A percentile compares a stretch with the other conserved stretches of the same genome.
phyloP scores from a whole-genome alignment of 441 rosid genomes.

The Bocquillonia castaneifolia region DNA sequence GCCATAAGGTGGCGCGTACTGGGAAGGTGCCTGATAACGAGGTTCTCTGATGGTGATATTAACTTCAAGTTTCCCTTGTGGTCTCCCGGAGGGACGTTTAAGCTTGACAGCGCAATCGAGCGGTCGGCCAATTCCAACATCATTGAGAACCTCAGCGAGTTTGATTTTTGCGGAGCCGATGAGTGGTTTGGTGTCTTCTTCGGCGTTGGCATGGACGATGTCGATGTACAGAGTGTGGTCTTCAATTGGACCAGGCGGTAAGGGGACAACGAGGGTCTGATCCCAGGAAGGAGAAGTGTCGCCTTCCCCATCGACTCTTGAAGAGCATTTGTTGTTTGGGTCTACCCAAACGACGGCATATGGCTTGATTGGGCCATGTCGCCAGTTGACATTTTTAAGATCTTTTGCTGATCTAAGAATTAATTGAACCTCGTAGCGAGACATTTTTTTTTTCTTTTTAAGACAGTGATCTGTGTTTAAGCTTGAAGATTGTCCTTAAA shows the following conservation, averaged over 20 bases:
- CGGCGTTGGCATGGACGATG: conserved; percentile 67
- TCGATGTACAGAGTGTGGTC: conserved; percentile 48
- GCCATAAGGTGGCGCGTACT: conserved; percentile 37
- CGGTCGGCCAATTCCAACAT: conserved; percentile 46
- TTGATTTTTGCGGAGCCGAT: conserved; percentile 65
- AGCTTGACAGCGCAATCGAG: conserved; percentile 37
- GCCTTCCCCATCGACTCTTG: conserved; percentile 59
- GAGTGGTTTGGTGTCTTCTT: conserved; percentile 62
- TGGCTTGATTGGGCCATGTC: conserved; percentile 57
- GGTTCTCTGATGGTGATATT: conserved; percentile 38
- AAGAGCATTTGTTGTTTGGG: conserved; percentile 44
- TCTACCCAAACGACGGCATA: conserved; percentile 83
- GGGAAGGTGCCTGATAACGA: conserved; percentile 34
- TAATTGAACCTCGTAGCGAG: conserved; percentile 46
- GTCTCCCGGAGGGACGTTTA: conserved; percentile 86
- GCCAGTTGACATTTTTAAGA: conserved; percentile 88
- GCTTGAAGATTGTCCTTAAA: too few relatives aligned
- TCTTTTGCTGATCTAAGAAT: conserved; percentile 64
- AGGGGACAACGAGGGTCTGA: conserved; percentile 42
- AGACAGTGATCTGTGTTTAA: neutral
- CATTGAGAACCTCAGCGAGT: conserved; percentile 56
- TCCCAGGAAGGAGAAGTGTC: conserved; percentile 69
- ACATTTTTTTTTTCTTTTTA: conserved; percentile 24
- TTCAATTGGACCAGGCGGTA: conserved; percentile 41
- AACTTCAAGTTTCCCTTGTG: conserved; percentile 73